Base-by-base conservation (phyloP, 768 basidiomycete species). In the Podaxis mareebaensis region DNA sequence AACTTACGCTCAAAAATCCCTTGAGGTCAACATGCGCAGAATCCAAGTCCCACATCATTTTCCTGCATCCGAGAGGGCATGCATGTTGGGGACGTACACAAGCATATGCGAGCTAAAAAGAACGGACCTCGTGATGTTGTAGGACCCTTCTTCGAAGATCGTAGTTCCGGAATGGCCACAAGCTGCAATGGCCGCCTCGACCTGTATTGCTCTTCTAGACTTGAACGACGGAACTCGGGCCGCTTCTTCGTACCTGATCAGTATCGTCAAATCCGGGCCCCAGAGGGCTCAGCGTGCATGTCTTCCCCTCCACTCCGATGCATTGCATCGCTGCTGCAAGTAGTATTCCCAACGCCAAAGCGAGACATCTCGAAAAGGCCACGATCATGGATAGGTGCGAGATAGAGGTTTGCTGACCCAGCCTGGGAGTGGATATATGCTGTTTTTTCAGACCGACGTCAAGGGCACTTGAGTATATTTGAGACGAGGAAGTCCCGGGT, bases 31-130 rank as follows among this genome's bases (percentile, higher is more conserved):
- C 79, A 13, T 67, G 77, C 1, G 82, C 73, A 8, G 74, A 73
- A 4, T 72, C 70, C 10, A 85, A 72, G 61, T 85, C 69, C 84
- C 84, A 85, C 0, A 76, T 80, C 83, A 85, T 82, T 65, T 83
- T 85, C 69, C 83, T 83, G 55, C 22, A 58, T 11, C 13, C 36
- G 33, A 38, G 30, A 46, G 2, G n/a, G 22, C 15, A 49, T n/a
- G 11, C 11, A 4, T 10, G 53, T 26, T 20, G 33, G 28, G 12
- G 8, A 40, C 11, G 10, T 22, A 12, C 15, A 28, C 52, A 3
- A 30, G 38, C 24, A 10, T 6, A 17, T 26, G 12, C 11, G 6
- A 30, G 54, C n/a, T n/a, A 36, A 10, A 30, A 20, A 36, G 33
- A 10, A 54, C 68, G 24, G 36, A 80, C 83, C 82, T 76, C 0